Percentiles rank a stretch among this genome's conserved stretches.
phyloP scores from a whole-genome alignment of 1,284 basidiomycete genomes.

The Heterobasidion annosum region DNA sequence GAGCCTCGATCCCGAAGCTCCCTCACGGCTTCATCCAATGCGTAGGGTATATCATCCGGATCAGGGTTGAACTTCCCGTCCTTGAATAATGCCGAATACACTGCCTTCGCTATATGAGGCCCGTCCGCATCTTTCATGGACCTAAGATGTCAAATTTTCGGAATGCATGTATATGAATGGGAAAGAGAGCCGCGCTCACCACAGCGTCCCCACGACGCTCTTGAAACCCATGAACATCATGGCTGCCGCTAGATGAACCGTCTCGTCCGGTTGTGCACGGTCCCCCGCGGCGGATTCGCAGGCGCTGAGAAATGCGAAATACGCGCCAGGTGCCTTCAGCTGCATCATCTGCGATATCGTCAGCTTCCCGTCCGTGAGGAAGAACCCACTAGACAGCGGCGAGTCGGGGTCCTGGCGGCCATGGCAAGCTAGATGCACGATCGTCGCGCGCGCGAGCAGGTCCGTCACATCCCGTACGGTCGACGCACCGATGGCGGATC shows the following conservation, averaged over 20 bases:
- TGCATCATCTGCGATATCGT: neutral
- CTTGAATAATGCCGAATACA: neutral
- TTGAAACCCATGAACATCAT: constrained; percentile 4
- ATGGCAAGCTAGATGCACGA: neutral
- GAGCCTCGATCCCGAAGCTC: too few relatives aligned
- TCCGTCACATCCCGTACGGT: neutral
- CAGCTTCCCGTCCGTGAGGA: neutral
- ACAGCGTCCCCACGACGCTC: constrained; percentile 11
- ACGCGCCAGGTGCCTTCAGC: neutral
- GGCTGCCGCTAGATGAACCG: neutral
- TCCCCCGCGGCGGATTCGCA: neutral
- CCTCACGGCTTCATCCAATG: too few relatives aligned
- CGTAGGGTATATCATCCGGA: too few relatives aligned
- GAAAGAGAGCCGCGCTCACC: neutral
- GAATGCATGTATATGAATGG: neutral
- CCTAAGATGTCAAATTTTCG: neutral
- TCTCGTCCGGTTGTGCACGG: neutral
- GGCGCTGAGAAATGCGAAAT: neutral
- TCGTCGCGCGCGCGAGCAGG: neutral
- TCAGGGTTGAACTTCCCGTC: neutral
- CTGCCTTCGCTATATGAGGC: neutral
- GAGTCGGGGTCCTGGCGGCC: neutral
- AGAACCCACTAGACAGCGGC: neutral
- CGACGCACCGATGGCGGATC: neutral
- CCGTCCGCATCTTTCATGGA: neutral